These are phyloP conservation scores for Fusarium succisae DNA, from an alignment of 2,329 filamentous ascomycete genomes.

Conservation along the genomic window DNA sequence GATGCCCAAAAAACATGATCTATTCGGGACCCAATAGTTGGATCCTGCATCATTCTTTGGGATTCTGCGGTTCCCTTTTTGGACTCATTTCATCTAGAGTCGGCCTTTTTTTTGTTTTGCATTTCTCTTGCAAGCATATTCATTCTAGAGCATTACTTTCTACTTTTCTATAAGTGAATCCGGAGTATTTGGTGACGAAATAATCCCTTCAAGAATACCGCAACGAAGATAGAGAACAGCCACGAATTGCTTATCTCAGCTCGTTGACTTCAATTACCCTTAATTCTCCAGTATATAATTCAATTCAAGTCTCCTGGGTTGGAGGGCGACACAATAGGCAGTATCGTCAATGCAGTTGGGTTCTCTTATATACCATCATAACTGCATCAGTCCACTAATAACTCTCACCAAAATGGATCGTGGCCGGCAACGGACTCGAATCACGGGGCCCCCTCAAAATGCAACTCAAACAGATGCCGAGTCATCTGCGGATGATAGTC, in stretches of 20 bases:
- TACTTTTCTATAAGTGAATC: not conserved
- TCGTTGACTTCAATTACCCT: not conserved
- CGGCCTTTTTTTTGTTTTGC: not conserved
- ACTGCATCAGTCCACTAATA: not conserved
- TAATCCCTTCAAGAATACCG: not conserved
- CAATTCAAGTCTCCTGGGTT: not conserved
- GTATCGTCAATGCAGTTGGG: not conserved
- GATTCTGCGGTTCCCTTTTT: not conserved
- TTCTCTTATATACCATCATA: not conserved
- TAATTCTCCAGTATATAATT: not conserved
- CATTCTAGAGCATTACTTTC: not conserved
- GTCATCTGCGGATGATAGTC: conserved; percentile 5
- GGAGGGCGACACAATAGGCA: not conserved
- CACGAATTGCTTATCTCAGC: not conserved
- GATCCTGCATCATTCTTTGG: conserved; percentile 7
- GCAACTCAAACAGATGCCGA: conserved; percentile 15
- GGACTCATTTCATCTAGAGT: not conserved
- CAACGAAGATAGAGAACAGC: not conserved
- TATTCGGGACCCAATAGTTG: conserved; percentile 1
- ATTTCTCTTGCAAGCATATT: not conserved
- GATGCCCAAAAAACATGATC: conserved; percentile 13
- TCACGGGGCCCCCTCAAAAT: not conserved
- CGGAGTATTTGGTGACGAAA: not conserved
- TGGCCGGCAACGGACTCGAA: conserved; percentile 5
- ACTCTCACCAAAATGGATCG: conserved; percentile 4